Evolutionary conservation across 371 early-diverging fungal species (phyloP), one percentile per base, ranked within the genome.

Genomic region (Mortierella sp.): DNA sequence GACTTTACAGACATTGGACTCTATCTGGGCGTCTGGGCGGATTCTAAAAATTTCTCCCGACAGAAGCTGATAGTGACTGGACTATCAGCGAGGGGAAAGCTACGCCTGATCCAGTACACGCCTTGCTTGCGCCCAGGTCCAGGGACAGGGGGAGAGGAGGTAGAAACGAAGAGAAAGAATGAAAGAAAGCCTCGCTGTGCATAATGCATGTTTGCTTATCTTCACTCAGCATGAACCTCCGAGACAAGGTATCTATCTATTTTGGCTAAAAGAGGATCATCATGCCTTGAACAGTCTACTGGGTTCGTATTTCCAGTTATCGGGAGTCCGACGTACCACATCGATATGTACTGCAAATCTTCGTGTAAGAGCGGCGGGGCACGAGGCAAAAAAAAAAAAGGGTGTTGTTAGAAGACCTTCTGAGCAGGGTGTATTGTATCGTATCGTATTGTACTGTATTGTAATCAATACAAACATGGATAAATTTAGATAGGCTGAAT

Each of bases 401-500:
- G 53, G n/a, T 53, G 22, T 53, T 21, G 33, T 33, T 5, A 33
- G 5, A 33, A 33, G 33, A 33, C 33, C 33, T 33, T 33, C 33
- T 33, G 5, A 3, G 3, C 33, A 33, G 33, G 33, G 33, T 5
- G 33, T 1, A 33, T 33, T 33, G 5, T 33, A 10, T 47, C n/a
- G 47, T 47, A 47, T 47, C 9, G 10, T 47, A 33, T 33, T 33
- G 33, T 22, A 15, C 48, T 11, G 47, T 50, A 50, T 50, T 16
- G 52, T 50, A 50, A 15, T 50, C 52, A 50, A 50, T 50, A 50
- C 5, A 50, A 50, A 15, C 33, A 33, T 6, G 22, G 22, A 50
- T 50, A 50, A 19, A 50, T 50, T 3, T 50, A 50, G 52, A 50
- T 15, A n/a, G 52, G 52, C 52, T 50, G 52, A 50, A 50, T 50